Percentiles rank a stretch among this genome's conserved stretches.
Evolutionary conservation across 495 filamentous ascomycete genomes (phyloP).

Genomic region (Talaromyces borbonicus): DNA sequence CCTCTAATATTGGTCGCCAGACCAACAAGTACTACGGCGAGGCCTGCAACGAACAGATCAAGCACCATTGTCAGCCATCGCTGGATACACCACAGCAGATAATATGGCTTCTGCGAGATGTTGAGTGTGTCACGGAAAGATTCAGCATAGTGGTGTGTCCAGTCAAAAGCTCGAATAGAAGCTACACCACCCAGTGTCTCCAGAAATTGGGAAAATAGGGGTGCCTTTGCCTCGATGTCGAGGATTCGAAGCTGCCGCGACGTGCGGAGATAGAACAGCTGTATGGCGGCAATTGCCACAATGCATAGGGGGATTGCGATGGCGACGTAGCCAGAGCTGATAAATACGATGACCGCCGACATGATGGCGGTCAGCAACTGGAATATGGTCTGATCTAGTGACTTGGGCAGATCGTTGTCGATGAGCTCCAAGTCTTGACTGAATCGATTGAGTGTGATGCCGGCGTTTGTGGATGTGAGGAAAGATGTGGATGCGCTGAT

Average conservation of each 20-base stretch:
- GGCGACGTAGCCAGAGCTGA: constrained; percentile 27
- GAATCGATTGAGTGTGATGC: constrained; percentile 41
- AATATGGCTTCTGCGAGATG: constrained; percentile 41
- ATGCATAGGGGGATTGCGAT: constrained; percentile 39
- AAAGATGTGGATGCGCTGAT: constrained; percentile 33
- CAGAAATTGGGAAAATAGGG: constrained; percentile 63
- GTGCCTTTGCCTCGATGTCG: constrained; percentile 46
- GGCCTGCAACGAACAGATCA: constrained; percentile 45
- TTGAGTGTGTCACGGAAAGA: constrained; percentile 52
- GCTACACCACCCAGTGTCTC: constrained; percentile 53
- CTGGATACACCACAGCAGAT: constrained; percentile 54
- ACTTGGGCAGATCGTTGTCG: constrained; percentile 42
- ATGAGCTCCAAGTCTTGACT: constrained; percentile 52
- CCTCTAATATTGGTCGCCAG: constrained; percentile 34
- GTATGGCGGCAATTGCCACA: constrained; percentile 40
- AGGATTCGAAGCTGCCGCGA: constrained; percentile 50
- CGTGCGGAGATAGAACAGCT: constrained; percentile 53
- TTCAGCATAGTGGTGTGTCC: constrained; percentile 44
- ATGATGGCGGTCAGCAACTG: constrained; percentile 8
- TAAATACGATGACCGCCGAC: constrained; percentile 7
- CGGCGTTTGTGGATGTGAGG: constrained; percentile 35
- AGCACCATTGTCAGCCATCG: constrained; percentile 61
- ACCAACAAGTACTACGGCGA: constrained; percentile 41
- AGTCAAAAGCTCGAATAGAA: constrained; percentile 63
- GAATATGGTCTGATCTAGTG: constrained; percentile 5